A percentile compares a stretch with the other conserved stretches of the same genome.
phyloP scores from a whole-genome alignment of 768 basidiomycete genomes.

The Dentipellis sp. region DNA sequence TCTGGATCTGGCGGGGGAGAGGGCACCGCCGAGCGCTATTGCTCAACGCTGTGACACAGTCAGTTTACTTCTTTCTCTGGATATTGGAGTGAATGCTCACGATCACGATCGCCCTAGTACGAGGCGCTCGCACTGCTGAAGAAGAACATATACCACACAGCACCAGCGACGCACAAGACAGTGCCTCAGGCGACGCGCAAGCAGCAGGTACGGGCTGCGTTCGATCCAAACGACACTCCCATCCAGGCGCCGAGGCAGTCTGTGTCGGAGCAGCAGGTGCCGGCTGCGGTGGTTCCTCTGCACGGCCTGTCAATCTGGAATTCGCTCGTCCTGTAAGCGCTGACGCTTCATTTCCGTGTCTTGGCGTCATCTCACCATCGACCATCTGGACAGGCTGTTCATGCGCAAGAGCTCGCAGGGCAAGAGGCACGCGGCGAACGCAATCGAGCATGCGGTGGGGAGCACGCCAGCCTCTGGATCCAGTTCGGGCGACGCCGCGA shows the following conservation, averaged over 20 bases:
- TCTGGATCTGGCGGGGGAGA: constrained; percentile 54
- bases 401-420: constrained; percentile 33
- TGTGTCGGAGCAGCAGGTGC: constrained; percentile 46
- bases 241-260: constrained; percentile 40
- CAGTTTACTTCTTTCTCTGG: constrained; percentile 10
- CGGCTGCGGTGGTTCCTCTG: constrained; percentile 30
- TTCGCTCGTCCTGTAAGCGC: constrained; percentile 35
- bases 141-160: constrained; percentile 47
- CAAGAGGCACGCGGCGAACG: constrained; percentile 22
- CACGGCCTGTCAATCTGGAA: constrained; percentile 53
- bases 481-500: too few relatives aligned
- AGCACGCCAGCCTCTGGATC: not conserved
- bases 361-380: not conserved
- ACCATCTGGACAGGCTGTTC: constrained; percentile 23
- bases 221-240: constrained; percentile 42
- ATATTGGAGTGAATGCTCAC: not conserved
- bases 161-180: constrained; percentile 42
- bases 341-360: not conserved
- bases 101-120: constrained; percentile 22
- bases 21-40: constrained; percentile 64
- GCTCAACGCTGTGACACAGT: constrained; percentile 63
- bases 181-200: constrained; percentile 37
- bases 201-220: constrained; percentile 38
- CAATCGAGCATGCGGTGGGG: constrained; percentile 12
- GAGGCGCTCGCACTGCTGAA: constrained; percentile 47